A percentile compares a stretch with the other conserved stretches of the same genome.
phyloP scores from a whole-genome alignment of 2,329 filamentous ascomycete species.

The Sarocladium kiliense region DNA sequence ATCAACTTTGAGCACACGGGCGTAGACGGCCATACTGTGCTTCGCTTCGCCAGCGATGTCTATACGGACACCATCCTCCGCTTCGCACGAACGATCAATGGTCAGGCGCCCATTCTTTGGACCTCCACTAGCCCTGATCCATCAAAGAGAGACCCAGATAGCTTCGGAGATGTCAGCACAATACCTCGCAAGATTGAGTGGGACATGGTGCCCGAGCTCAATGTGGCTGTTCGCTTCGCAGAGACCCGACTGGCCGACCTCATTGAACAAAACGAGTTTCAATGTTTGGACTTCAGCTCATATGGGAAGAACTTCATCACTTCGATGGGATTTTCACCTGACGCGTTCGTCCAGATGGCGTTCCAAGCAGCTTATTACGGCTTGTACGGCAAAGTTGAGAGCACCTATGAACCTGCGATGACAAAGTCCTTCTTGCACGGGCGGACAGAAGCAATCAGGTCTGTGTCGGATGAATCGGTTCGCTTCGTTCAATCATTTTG shows the following conservation, averaged over 20 bases:
- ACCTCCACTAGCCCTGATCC: constrained; percentile 86
- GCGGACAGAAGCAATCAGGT: constrained; percentile 86
- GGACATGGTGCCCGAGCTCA: constrained; percentile 92
- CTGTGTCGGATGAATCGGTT: constrained; percentile 77
- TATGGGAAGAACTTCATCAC: constrained; percentile 99
- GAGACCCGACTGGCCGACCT: constrained; percentile 91
- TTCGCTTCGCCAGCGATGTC: constrained; percentile 91
- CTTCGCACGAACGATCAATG: constrained; percentile 93
- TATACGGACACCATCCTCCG: constrained; percentile 97
- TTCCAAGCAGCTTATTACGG: constrained; percentile 98
- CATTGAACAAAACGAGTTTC: constrained; percentile 94
- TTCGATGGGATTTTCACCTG: constrained; percentile 91
- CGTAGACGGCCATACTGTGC: constrained; percentile 93
- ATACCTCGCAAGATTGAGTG: constrained; percentile 95
- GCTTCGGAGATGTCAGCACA: constrained; percentile 88
- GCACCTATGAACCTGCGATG: constrained; percentile 97
- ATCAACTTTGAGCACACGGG: constrained; percentile 99
- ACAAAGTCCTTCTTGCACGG: constrained; percentile 92
- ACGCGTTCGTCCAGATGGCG: constrained; percentile 98
- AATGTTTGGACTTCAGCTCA: constrained; percentile 79
- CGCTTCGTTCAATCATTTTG: constrained; percentile 92
- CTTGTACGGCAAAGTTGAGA: constrained; percentile 88
- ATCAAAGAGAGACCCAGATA: constrained; percentile 82
- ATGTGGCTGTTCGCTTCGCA: constrained; percentile 87
- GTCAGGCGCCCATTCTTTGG: constrained; percentile 87